phyloP scores from a whole-genome alignment of 306 rosid genomes.

The Phaseolus lunatus region DNA sequence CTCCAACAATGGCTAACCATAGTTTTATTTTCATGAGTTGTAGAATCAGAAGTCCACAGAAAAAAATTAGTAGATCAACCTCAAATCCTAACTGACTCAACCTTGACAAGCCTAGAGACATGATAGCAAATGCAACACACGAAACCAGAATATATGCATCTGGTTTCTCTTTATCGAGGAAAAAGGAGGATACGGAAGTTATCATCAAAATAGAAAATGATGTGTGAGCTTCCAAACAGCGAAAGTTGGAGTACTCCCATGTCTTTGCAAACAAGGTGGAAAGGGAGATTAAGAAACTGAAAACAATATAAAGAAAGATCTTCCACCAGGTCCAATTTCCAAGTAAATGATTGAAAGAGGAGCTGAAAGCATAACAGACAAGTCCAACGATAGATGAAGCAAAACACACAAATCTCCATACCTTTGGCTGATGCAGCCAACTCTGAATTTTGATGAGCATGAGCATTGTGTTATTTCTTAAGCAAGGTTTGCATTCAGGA shows the following conservation, averaged over 20 bases:
- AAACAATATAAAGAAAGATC: neutral
- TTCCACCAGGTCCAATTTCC: constrained; percentile 24
- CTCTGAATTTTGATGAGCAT: neutral
- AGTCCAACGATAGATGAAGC: constrained; percentile 11
- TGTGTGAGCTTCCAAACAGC: neutral
- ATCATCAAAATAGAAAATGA: neutral
- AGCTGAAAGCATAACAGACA: neutral
- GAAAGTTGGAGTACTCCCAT: neutral
- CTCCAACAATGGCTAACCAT: constrained; percentile 21
- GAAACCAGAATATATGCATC: constrained; percentile 17
- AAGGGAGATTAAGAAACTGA: neutral
- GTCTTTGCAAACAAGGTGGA: neutral
- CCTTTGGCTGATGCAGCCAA: neutral
- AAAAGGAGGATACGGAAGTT: constrained; percentile 9
- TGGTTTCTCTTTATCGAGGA: constrained; percentile 14
- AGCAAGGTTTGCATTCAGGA: neutral
- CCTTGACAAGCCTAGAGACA: constrained; percentile 17
- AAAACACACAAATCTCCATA: constrained; percentile 24
- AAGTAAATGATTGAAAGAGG: constrained; percentile 14
- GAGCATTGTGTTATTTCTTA: neutral
- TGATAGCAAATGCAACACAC: constrained; percentile 14
- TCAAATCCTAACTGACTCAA: constrained; percentile 29
- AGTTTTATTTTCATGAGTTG: constrained; percentile 40
- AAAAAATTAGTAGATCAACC: constrained; percentile 33
- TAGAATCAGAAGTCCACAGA: neutral